phyloP scores from a whole-genome alignment of 2,329 filamentous ascomycete genomes.

The Colletotrichum nymphaeae region DNA sequence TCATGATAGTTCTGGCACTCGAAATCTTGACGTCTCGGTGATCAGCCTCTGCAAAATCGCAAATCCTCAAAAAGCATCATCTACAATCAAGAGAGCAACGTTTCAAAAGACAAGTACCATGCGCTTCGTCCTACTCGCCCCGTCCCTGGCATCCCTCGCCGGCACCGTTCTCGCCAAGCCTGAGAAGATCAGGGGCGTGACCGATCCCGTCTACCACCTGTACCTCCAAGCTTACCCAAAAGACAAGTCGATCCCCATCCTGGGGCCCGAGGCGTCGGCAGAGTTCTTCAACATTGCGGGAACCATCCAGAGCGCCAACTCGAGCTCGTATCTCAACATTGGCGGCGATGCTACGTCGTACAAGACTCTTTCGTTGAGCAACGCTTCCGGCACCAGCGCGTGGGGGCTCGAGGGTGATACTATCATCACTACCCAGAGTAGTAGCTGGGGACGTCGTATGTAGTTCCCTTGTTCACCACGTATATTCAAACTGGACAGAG shows the following conservation, averaged over 20 bases:
- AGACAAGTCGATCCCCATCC: slow-evolving; percentile 57
- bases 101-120: slow-evolving; percentile 1
- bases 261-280: slow-evolving; percentile 61
- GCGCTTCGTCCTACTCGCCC: slow-evolving; percentile 30
- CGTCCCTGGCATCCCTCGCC: slow-evolving; percentile 14
- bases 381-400: slow-evolving; percentile 53
- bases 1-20: neutral
- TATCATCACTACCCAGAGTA: slow-evolving; percentile 57
- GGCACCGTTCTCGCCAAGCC: slow-evolving; percentile 49
- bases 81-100: neutral
- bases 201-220: slow-evolving; percentile 62
- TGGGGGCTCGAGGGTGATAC: slow-evolving; percentile 62
- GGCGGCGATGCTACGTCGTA: slow-evolving; percentile 58
- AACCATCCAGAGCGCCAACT: slow-evolving; percentile 62
- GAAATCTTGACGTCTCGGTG: too few species aligned
- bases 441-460: slow-evolving; percentile 55
- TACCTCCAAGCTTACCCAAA: slow-evolving; percentile 61
- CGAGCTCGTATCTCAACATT: slow-evolving; percentile 60
- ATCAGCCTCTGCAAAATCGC: neutral
- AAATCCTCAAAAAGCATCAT: neutral
- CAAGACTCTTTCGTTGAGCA: slow-evolving; percentile 61
- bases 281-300: slow-evolving; percentile 62
- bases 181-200: slow-evolving; percentile 61
- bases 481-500: neutral
- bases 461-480: neutral